Base-by-base conservation (phyloP, 2,329 filamentous ascomycete species). In the Knufia fluminis region DNA sequence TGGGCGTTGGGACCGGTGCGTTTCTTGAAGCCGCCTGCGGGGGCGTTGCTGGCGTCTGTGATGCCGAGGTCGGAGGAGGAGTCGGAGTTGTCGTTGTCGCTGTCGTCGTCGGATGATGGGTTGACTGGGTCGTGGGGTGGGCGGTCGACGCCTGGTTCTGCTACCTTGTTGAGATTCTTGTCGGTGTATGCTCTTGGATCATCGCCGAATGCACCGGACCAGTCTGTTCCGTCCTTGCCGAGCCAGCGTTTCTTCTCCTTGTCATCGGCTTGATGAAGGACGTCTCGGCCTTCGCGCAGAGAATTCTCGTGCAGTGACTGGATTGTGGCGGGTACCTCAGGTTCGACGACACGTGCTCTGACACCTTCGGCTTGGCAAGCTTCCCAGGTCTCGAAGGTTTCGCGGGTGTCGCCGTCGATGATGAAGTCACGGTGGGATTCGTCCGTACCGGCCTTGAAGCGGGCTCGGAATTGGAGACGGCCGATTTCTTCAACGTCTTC, bases 381-480 rank as follows among this genome's bases (percentile, higher is more conserved):
- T 66, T 96, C 89, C 88, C 90, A 97, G 0, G 85, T 86, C 69
- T 97, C 91, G 56, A 87, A 94, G 0, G 90, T 96, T 71, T 97
- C 92, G 26, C 91, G 83, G 1, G 85, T 83, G 63, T 94, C 82
- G 60, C 94, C 95, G 65, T 94, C 86, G 42, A 81, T 78, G 19
- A 95, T 82, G 59, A 95, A 96, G 1, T 74, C 75, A 56, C 86
- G 77, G 63, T 97, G 92, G 16, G 87, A 85, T 48, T 86, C 80
- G 63, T 96, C 90, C 43, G 87, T 94, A 12, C 91, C 91, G 0
- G 90, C 82, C 56, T 92, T 94, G 72, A 97, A 97, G 10, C 82
- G 77, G 9, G 80, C 86, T 1, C 75, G 74, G 74, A 97, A 95
- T 31, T 80, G 78, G 10, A 97, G 71, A 1, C 89, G 82, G 1